Evolutionary conservation across 306 rosid species (phyloP), one percentile per base, ranked within the genome.

Genomic region (Quercus dentata): DNA sequence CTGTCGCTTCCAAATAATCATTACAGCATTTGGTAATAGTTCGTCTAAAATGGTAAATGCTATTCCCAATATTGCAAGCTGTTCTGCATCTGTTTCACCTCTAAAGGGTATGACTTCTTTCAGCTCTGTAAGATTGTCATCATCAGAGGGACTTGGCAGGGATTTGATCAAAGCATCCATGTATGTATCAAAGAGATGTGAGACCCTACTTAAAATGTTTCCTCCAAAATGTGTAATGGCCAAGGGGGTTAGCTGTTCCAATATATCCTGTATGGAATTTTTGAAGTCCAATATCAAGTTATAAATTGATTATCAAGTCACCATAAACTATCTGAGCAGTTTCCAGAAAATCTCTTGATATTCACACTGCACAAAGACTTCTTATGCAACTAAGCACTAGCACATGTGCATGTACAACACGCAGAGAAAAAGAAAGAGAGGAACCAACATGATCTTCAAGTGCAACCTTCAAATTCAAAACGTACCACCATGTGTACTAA

Each of bases 21-120:
- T 76, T 46, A 91, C 98, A 78, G 91, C 89, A 77, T 88, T 90
- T 7, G 97, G 98, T 72, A 95, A 83, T 58, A 91, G 88, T 76
- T 95, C 94, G 79, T 95, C 99, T 82, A 93, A 74, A 76, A 95
- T 91, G 70, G 91, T 95, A 86, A 88, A 93, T 57, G 98, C 99
- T 83, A 95, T 81, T 68, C 98, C 97, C 78, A 95, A 81, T 84
- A 91, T 81, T 57, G 97, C 91, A 79, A 95, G 95, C 82, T 95
- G 98, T 85, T 95, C 99, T 3, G 97, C 84, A 85, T 95, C 99
- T 55, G 99, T 93, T 79, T 95, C 99, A 38, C 94, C 97, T 90
- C 96, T 89, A 79, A 93, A 90, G 78, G 86, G 87, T 55, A 89
- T 74, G 0, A 80, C 81, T 79, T 91, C 98, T 86, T 91, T 95